Evolutionary conservation across 768 basidiomycete species (phyloP), one percentile per base, ranked within the genome.

Genomic region (Boletellus emodensis): DNA sequence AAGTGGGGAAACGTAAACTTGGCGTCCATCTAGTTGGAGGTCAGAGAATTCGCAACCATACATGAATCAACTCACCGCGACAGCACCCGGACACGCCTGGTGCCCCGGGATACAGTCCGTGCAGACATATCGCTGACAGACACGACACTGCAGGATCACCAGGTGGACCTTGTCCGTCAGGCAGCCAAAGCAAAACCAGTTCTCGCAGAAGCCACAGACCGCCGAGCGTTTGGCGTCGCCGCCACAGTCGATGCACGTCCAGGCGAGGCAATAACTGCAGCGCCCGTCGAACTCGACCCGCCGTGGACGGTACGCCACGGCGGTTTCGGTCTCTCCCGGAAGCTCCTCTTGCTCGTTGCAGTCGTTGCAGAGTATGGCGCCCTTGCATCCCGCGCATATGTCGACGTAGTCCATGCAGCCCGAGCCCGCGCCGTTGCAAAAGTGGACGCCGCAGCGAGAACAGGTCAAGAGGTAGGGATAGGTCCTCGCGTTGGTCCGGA

Each of bases 341-440:
- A 44, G 40, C 5, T 18, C 33, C 5, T 50, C 60, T 8, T 59
- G 48, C 8, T 62, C 61, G 40, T 44, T 38, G 17, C 60, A 60
- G 40, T 28, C 14, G 0, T 30, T 17, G n/a, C 51, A 60, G 20
- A 40, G 35, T 32, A 37, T 20, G 22, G 18, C 39, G 1, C 49
- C 53, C 9, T 30, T 46, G 54, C 60, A 61, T 17, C 40, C 32
- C 11, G 7, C 18, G n/a, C 61, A 60, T 0, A 42, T 4, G 0
- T 48, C 49, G 4, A 51, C 47, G 12, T 10, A 9, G 14, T 15
- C 2, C 6, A 1, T 3, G 44, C 57, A 52, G 2, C 6, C 1
- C 5, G 1, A 0, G 0, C 3, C 4, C 1, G 7, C 15, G 1
- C 6, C 7, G 7, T 40, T 48, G 46, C 57, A 61, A 14, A 55